phyloP scores from a whole-genome alignment of 192 early-diverging fungal genomes.

The Coemansia sp. region DNA sequence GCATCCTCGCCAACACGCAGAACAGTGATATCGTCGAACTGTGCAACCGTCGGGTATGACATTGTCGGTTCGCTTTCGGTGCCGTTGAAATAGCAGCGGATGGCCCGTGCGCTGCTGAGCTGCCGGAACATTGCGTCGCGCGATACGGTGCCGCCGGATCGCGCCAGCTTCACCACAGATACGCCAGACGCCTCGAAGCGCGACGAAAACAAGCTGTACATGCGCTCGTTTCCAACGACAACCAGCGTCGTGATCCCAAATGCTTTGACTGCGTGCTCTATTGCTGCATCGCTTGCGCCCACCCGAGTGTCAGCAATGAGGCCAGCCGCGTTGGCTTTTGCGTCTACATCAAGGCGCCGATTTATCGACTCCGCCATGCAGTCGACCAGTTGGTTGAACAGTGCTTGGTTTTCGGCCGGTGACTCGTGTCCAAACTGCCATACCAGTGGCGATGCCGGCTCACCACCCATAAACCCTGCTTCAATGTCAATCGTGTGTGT shows the following conservation, averaged over 20 bases:
- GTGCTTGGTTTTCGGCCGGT: conserved; percentile 72
- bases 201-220: conserved; percentile 79
- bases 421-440: conserved; percentile 89
- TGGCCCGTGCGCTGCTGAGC: conserved; percentile 69
- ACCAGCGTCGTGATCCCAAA: conserved; percentile 82
- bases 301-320: conserved; percentile 85
- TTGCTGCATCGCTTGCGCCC: conserved; percentile 68
- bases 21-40: conserved; percentile 75
- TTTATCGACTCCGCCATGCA: conserved; percentile 66
- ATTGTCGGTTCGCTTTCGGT: conserved; percentile 69
- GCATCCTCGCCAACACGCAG: conserved; percentile 68
- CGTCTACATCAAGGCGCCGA: conserved; percentile 62
- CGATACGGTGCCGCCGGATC: conserved; percentile 92
- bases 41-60: conserved; percentile 81
- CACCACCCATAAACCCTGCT: conserved; percentile 64
- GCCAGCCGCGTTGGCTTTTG: conserved; percentile 63
- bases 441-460: conserved; percentile 74
- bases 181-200: conserved; percentile 57
- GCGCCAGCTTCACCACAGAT: conserved; percentile 80
- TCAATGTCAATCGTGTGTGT: conserved; percentile 81
- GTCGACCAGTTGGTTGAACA: conserved; percentile 71
- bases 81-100: conserved; percentile 96
- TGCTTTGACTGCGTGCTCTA: conserved; percentile 68
- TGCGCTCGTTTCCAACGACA: conserved; percentile 90
- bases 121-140: conserved; percentile 72